Conservation (phyloP, 768 basidiomycete genomes). For the Tephrocybe sp. region DNA sequence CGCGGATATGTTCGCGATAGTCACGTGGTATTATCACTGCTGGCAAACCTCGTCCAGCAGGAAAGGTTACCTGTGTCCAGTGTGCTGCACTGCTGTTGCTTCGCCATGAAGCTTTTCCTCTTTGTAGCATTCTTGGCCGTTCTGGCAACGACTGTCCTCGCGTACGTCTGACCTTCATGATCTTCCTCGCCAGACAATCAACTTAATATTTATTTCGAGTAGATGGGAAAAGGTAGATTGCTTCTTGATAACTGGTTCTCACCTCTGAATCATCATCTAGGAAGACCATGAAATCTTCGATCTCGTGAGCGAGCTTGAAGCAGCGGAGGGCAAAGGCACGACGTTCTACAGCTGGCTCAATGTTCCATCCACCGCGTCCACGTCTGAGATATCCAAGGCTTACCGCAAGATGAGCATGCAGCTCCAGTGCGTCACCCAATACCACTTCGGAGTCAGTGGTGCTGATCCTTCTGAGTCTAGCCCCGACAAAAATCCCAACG, state of each 20-base stretch:
- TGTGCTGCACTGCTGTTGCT: slow-evolving; percentile 9
- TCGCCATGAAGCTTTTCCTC: slow-evolving; percentile 51
- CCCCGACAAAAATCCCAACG: slow-evolving; percentile 93
- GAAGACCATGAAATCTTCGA: slow-evolving; percentile 98
- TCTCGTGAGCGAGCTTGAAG: slow-evolving; percentile 78
- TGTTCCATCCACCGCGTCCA: slow-evolving; percentile 70
- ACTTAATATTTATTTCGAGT: slow-evolving; percentile 5
- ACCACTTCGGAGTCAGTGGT: neutral
- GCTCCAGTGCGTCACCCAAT: slow-evolving; percentile 67
- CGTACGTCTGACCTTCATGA: slow-evolving; percentile 52
- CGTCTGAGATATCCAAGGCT: slow-evolving; percentile 80
- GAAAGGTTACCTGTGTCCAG: too few species aligned
- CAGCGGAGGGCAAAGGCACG: slow-evolving; percentile 88
- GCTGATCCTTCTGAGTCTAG: slow-evolving; percentile 35
- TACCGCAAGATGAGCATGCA: slow-evolving; percentile 90
- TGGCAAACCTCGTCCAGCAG: too few species aligned
- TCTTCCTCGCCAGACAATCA: neutral
- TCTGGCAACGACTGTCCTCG: slow-evolving; percentile 52
- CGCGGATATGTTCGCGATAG: neutral
- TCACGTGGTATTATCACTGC: slow-evolving; percentile 9
- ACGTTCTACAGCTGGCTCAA: slow-evolving; percentile 96
- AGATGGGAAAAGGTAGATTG: slow-evolving; percentile 71
- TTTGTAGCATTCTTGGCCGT: slow-evolving; percentile 49
- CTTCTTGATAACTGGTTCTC: neutral
- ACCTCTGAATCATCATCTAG: slow-evolving; percentile 33